phyloP scores from a whole-genome alignment of 768 basidiomycete genomes.

The Exsudoporus frostii region DNA sequence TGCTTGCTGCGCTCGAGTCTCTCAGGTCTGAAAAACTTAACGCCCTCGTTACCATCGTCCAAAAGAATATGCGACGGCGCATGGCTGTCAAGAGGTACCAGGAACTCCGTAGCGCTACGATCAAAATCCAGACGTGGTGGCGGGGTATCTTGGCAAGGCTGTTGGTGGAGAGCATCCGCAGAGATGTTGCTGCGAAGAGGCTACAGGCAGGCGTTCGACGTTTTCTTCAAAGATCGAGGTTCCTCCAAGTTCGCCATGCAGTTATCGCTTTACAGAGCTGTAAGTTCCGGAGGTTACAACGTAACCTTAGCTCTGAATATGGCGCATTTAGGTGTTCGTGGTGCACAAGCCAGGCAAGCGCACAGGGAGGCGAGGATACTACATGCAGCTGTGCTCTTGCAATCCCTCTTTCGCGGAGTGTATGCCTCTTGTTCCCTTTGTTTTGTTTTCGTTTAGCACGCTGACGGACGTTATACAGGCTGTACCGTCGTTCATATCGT shows the following conservation, averaged over 20 bases:
- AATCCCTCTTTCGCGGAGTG: constrained; percentile 87
- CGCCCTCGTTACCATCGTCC: constrained; percentile 88
- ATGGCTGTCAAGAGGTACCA: constrained; percentile 82
- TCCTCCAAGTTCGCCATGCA: constrained; percentile 57
- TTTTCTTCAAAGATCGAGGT: constrained; percentile 70
- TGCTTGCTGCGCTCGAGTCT: constrained; percentile 94
- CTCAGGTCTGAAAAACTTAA: constrained; percentile 86
- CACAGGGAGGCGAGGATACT: constrained; percentile 54
- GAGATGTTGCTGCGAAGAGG: constrained; percentile 69
- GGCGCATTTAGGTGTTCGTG: constrained; percentile 59
- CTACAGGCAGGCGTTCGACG: constrained; percentile 73
- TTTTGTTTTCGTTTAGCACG: background rate
- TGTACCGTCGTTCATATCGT: constrained; percentile 51
- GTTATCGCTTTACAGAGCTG: constrained; percentile 81
- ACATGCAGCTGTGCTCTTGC: constrained; percentile 69
- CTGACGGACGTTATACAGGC: constrained; percentile 35
- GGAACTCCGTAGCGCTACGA: constrained; percentile 64
- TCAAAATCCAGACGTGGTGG: constrained; percentile 94
- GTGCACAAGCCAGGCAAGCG: constrained; percentile 60
- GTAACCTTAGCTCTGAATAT: constrained; percentile 5
- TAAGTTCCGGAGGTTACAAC: constrained; percentile 41
- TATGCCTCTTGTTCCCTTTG: constrained; percentile 43
- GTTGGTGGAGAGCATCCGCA: constrained; percentile 66
- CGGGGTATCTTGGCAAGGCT: constrained; percentile 76
- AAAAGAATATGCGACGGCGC: constrained; percentile 92